These are phyloP conservation scores for Starmerella khaoyaiensis DNA, from an alignment of 805 yeast species.

Conservation along the genomic window DNA sequence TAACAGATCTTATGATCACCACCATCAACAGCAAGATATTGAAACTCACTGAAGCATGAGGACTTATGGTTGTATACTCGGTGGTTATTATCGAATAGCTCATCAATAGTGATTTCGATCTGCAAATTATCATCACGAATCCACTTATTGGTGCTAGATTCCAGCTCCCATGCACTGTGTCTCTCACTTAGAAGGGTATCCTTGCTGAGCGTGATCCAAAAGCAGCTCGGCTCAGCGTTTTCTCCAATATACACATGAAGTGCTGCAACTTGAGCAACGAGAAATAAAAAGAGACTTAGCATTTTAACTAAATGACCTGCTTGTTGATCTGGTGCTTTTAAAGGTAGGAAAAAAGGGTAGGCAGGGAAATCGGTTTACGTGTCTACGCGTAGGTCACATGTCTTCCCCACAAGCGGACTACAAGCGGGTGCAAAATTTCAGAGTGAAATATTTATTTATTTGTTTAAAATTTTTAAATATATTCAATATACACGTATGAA, in stretches of 20 bases:
- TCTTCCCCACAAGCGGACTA: background rate
- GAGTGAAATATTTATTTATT: no score
- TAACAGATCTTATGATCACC: conserved; percentile 82
- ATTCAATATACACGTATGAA: no score
- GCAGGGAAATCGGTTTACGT: conserved; percentile 1
- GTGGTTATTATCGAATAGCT: conserved; percentile 73
- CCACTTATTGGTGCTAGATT: conserved; percentile 37
- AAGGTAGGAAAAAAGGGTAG: background rate
- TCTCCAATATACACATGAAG: conserved; percentile 71
- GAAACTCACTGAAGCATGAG: conserved; percentile 48
- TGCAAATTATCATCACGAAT: conserved; percentile 41
- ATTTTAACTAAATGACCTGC: background rate
- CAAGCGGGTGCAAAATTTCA: no score
- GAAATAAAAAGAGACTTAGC: background rate
- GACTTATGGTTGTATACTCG: conserved; percentile 59
- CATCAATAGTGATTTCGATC: conserved; percentile 60
- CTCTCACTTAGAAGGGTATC: conserved; percentile 68
- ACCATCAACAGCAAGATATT: conserved; percentile 67
- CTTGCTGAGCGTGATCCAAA: conserved; percentile 64
- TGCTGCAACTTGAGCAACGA: conserved; percentile 27
- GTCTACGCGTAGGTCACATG: background rate
- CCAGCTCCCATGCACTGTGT: conserved; percentile 54
- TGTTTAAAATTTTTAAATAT: no score
- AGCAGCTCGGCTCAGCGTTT: conserved; percentile 61
- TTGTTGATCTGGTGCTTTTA: background rate